These are phyloP conservation scores for Sugiyamaella americana DNA, from an alignment of 805 yeast species.

Conservation along the genomic window DNA sequence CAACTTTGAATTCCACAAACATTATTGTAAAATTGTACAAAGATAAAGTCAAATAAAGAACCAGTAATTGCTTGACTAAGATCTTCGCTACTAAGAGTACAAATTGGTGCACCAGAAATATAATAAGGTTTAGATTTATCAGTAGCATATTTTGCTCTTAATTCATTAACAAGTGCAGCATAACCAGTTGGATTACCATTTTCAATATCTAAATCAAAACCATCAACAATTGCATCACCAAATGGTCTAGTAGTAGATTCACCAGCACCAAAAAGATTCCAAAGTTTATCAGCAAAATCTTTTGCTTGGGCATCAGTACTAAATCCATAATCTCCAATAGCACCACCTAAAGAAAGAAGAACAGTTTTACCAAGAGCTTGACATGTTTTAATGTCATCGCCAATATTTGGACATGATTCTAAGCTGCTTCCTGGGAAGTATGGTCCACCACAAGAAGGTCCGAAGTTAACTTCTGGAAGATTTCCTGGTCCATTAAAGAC, in stretches of 20 bases:
- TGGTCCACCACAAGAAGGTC: slow-evolving; percentile 28
- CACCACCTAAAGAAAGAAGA: slow-evolving; percentile 58
- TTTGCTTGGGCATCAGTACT: slow-evolving; percentile 41
- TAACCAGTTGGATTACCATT: slow-evolving; percentile 46
- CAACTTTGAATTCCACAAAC: slow-evolving; percentile 32
- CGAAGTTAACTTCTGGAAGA: slow-evolving; percentile 43
- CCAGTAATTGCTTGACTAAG: slow-evolving; percentile 37
- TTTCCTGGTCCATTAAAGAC: slow-evolving; percentile 42
- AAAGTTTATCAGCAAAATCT: slow-evolving; percentile 37
- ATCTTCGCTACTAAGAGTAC: slow-evolving; percentile 55
- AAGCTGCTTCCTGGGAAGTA: slow-evolving; percentile 33
- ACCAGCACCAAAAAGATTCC: slow-evolving; percentile 48
- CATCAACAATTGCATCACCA: slow-evolving; percentile 54
- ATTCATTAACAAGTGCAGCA: slow-evolving; percentile 38
- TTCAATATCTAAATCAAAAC: slow-evolving; percentile 63
- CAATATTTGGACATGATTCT: slow-evolving; percentile 43
- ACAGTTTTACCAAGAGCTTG: slow-evolving; percentile 68
- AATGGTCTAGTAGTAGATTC: slow-evolving; percentile 35
- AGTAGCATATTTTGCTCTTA: slow-evolving; percentile 22
- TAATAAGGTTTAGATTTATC: slow-evolving; percentile 38
- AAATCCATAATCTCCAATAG: slow-evolving; percentile 48
- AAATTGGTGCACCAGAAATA: slow-evolving; percentile 63
- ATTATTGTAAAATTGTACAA: slow-evolving; percentile 65
- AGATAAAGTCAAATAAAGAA: slow-evolving; percentile 51
- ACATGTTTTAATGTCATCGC: slow-evolving; percentile 61